Percentiles rank a stretch among this genome's conserved stretches.
Evolutionary conservation across 2,329 filamentous ascomycete species (phyloP).

Genomic region (Leptographium galeiforme): DNA sequence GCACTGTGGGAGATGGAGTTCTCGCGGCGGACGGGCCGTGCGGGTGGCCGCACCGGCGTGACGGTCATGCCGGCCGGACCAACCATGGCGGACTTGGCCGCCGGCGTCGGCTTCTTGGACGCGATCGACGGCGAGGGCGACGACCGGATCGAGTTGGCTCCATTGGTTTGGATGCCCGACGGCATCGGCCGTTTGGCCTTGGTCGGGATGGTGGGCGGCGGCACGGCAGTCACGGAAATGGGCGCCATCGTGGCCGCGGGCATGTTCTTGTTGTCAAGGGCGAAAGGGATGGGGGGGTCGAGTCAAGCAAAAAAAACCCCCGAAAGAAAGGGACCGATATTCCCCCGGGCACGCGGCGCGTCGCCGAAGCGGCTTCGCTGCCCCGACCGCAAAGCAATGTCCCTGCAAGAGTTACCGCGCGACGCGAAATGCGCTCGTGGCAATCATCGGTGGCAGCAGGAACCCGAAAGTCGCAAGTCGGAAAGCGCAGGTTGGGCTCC

Average conservation of each 20-base stretch:
- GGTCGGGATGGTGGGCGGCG: constrained; percentile 26
- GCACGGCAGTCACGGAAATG: constrained; percentile 31
- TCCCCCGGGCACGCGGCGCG: too few species aligned
- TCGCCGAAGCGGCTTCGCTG: too few species aligned
- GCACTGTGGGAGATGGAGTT: constrained; percentile 12
- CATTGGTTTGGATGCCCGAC: constrained; percentile 54
- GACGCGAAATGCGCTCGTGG: neutral
- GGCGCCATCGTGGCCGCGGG: constrained; percentile 33
- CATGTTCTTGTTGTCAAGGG: neutral
- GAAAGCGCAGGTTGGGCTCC: neutral
- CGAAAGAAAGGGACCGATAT: too few species aligned
- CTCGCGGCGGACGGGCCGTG: constrained; percentile 46
- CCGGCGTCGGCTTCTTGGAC: constrained; percentile 35
- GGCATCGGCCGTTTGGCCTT: constrained; percentile 60
- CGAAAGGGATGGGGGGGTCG: too few species aligned
- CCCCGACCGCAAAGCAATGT: too few species aligned
- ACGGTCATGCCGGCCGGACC: constrained; percentile 29
- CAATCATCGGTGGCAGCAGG: constrained; percentile 1
- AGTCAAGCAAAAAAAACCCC: too few species aligned
- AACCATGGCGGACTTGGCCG: constrained; percentile 33
- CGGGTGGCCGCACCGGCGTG: constrained; percentile 35
- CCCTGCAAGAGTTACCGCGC: neutral
- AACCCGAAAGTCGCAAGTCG: neutral
- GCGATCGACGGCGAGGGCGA: constrained; percentile 47
- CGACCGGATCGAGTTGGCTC: constrained; percentile 40